These are phyloP conservation scores for Penicillium brevicompactum DNA, from an alignment of 2,329 filamentous ascomycete genomes.

Conservation along the genomic window DNA sequence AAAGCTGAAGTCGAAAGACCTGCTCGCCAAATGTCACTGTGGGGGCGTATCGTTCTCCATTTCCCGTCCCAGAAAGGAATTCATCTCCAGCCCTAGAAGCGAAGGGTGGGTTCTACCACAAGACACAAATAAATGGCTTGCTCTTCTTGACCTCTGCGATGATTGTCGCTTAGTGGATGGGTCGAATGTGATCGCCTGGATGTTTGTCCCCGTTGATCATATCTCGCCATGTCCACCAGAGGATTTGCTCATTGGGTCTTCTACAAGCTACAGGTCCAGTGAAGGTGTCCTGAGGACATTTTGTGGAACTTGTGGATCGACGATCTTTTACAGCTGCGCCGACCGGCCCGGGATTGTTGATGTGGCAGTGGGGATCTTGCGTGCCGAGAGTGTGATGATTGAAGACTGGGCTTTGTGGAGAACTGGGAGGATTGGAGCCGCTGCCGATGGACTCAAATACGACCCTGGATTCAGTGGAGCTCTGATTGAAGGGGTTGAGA, in stretches of 20 bases:
- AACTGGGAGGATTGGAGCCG: constrained; percentile 27
- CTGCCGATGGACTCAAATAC: constrained; percentile 22
- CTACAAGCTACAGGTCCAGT: constrained; percentile 44
- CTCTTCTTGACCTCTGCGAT: constrained; percentile 30
- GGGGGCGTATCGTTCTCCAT: constrained; percentile 48
- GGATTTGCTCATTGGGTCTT: constrained; percentile 36
- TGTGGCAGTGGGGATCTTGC: constrained; percentile 46
- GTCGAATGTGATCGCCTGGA: constrained; percentile 45
- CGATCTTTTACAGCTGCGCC: constrained; percentile 42
- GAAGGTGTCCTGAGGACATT: constrained; percentile 43
- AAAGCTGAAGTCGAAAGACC: constrained; percentile 4
- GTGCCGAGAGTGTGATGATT: constrained; percentile 43
- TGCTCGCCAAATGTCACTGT: constrained; percentile 49
- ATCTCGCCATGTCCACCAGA: constrained; percentile 31
- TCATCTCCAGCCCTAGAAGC: constrained; percentile 27
- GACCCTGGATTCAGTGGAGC: constrained; percentile 20
- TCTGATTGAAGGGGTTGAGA: constrained; percentile 20
- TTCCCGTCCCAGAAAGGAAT: constrained; percentile 36
- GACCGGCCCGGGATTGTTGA: constrained; percentile 42
- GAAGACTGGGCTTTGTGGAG: constrained; percentile 50
- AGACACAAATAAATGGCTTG: constrained; percentile 28
- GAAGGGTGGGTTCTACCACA: constrained; percentile 17
- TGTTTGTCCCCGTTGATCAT: constrained; percentile 41
- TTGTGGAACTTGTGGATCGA: constrained; percentile 50
- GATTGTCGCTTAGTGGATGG: constrained; percentile 46